Conservation (phyloP, 2,329 filamentous ascomycete species). For the Dryadomyces sulphureus region DNA sequence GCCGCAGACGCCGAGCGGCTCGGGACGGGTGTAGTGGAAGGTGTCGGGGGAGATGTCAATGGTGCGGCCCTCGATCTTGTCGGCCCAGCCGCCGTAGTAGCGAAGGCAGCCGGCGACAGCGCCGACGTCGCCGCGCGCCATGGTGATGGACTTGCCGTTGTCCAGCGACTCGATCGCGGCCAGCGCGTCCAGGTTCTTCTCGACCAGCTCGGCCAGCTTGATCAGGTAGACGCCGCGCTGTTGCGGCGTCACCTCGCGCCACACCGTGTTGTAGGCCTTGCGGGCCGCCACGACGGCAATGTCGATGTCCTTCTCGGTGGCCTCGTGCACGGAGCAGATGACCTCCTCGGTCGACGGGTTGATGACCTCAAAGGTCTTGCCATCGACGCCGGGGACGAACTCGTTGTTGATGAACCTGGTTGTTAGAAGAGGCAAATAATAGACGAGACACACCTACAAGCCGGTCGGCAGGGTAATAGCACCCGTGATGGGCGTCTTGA, state of each 20-base stretch:
- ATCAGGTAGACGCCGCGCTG: slow-evolving; percentile 53
- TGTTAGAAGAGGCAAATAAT: background rate
- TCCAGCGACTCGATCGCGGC: slow-evolving; percentile 76
- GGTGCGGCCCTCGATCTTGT: slow-evolving; percentile 83
- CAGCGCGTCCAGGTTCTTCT: slow-evolving; percentile 63
- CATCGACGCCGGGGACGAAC: slow-evolving; percentile 69
- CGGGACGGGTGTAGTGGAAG: slow-evolving; percentile 70
- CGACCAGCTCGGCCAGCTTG: slow-evolving; percentile 67
- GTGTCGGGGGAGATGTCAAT: slow-evolving; percentile 64
- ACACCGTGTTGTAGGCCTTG: slow-evolving; percentile 65
- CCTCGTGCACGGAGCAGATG: slow-evolving; percentile 71
- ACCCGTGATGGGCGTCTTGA: slow-evolving; percentile 54
- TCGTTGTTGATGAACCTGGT: slow-evolving; percentile 86
- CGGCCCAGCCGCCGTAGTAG: slow-evolving; percentile 83
- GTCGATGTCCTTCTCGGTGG: slow-evolving; percentile 72
- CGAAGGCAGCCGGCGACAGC: slow-evolving; percentile 57
- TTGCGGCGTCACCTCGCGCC: slow-evolving; percentile 54
- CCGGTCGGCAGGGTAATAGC: slow-evolving; percentile 44
- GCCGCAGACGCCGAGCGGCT: slow-evolving; percentile 70
- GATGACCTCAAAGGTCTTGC: slow-evolving; percentile 84
- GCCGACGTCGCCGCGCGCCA: slow-evolving; percentile 62
- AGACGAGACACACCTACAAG: slow-evolving; percentile 30
- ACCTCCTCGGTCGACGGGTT: slow-evolving; percentile 77
- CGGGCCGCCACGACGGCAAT: slow-evolving; percentile 74
- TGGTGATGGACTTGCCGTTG: slow-evolving; percentile 68